Conservation (phyloP, 106 monocot species). For the Dendrobium chrysotoxum region DNA sequence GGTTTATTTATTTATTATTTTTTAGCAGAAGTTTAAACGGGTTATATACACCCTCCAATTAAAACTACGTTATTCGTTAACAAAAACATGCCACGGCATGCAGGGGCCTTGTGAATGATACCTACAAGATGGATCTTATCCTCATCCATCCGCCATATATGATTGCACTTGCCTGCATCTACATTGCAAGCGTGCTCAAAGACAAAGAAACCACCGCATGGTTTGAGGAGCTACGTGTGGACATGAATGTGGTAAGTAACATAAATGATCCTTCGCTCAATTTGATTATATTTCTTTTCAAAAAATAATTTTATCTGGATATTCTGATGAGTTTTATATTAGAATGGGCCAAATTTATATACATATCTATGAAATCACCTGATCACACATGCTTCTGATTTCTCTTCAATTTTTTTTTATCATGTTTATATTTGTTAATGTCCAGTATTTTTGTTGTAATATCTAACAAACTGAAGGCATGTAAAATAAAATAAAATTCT, state of each 20-base stretch:
- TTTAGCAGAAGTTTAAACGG: too few relatives aligned
- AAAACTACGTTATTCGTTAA: too few relatives aligned
- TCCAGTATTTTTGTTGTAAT: too few relatives aligned
- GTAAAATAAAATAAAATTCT: too few relatives aligned
- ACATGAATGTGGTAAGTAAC: constrained; percentile 78
- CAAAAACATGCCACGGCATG: background rate
- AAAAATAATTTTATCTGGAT: background rate
- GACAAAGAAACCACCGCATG: constrained; percentile 87
- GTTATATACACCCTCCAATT: too few relatives aligned
- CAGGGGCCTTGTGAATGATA: constrained; percentile 98
- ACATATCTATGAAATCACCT: too few relatives aligned
- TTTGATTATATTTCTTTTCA: background rate
- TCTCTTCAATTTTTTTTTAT: too few relatives aligned
- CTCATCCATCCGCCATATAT: constrained; percentile 90
- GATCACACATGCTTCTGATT: too few relatives aligned
- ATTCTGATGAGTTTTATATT: background rate
- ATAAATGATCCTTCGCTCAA: background rate
- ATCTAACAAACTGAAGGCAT: too few relatives aligned
- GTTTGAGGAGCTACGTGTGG: constrained; percentile 98
- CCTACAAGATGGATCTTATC: constrained; percentile 95
- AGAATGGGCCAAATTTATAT: too few relatives aligned
- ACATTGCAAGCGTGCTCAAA: constrained; percentile 84
- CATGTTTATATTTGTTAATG: too few relatives aligned
- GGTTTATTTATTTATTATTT: too few relatives aligned
- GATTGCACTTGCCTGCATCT: constrained; percentile 96